A percentile compares a stretch with the other conserved stretches of the same genome.
Conservation (phyloP, 257 asterid species). For the Fraxinus excelsior region DNA sequence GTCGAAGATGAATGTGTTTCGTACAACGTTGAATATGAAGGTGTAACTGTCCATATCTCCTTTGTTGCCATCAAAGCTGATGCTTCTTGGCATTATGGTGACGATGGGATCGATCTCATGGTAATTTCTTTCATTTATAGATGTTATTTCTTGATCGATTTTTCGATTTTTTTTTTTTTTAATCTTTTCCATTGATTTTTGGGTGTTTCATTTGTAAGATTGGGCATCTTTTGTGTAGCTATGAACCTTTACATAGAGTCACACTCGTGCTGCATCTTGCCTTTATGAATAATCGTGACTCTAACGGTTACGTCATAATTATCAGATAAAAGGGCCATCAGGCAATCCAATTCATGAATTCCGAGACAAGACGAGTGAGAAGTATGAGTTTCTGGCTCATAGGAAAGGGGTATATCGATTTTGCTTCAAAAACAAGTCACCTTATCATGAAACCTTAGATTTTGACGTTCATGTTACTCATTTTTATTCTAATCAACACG, state of each 20-base stretch:
- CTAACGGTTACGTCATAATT: neutral
- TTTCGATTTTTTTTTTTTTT: too few relatives aligned
- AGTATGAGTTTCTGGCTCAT: constrained; percentile 63
- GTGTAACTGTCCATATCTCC: constrained; percentile 70
- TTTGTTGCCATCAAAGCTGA: constrained; percentile 81
- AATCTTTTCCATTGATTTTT: too few relatives aligned
- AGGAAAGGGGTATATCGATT: constrained; percentile 60
- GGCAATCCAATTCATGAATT: constrained; percentile 65
- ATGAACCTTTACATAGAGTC: too few relatives aligned
- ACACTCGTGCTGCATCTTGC: neutral
- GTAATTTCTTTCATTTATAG: too few relatives aligned
- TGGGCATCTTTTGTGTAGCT: too few relatives aligned
- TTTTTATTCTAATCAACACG: constrained; percentile 63
- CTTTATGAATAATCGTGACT: neutral
- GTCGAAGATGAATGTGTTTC: constrained; percentile 80
- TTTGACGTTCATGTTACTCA: constrained; percentile 75
- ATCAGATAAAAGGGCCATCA: constrained; percentile 78
- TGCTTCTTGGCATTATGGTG: constrained; percentile 54
- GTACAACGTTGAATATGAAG: constrained; percentile 57
- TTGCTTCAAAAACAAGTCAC: constrained; percentile 77
- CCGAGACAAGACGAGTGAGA: constrained; percentile 65
- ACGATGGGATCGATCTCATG: constrained; percentile 71
- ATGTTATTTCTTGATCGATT: too few relatives aligned
- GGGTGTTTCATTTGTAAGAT: too few relatives aligned
- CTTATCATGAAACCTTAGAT: constrained; percentile 76